A percentile compares a stretch with the other conserved stretches of the same genome.
These are phyloP conservation scores for Telopea speciosissima DNA, from an alignment of 177 flowering plant species.

Conservation along the genomic window DNA sequence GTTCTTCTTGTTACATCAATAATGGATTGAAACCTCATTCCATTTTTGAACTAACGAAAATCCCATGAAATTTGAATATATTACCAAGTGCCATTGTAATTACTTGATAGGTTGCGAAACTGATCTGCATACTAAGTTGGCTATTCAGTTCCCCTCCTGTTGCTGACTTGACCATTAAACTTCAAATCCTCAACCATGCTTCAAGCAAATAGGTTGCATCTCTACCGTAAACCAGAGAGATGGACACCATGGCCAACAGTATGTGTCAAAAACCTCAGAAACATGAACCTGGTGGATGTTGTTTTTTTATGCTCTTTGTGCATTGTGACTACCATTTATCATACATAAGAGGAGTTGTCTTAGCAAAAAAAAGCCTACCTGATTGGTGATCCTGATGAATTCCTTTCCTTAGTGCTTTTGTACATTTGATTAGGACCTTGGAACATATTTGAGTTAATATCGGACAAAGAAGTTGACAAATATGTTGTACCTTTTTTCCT, in stretches of 20 bases:
- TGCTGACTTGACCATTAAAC: background rate
- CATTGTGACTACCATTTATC: background rate
- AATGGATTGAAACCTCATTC: too few species aligned
- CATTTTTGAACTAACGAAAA: too few species aligned
- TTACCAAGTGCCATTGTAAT: too few species aligned
- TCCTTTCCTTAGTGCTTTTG: background rate
- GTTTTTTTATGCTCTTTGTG: too few species aligned
- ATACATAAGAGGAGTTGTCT: background rate
- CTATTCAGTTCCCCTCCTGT: background rate
- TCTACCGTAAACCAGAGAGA: background rate
- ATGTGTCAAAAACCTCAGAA: background rate
- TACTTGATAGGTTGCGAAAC: too few species aligned
- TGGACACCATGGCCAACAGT: too few species aligned
- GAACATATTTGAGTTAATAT: background rate
- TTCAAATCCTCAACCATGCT: background rate
- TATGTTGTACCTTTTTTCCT: too few species aligned
- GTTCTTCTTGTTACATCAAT: too few species aligned
- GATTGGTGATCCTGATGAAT: background rate
- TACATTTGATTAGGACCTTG: background rate
- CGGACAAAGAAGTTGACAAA: background rate
- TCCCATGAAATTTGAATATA: too few species aligned
- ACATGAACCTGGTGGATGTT: background rate
- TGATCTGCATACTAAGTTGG: too few species aligned
- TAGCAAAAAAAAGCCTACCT: background rate
- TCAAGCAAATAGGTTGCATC: background rate